Evolutionary conservation across 768 basidiomycete species (phyloP), one percentile per base, ranked within the genome.

Genomic region (Leccinum rimulosum): DNA sequence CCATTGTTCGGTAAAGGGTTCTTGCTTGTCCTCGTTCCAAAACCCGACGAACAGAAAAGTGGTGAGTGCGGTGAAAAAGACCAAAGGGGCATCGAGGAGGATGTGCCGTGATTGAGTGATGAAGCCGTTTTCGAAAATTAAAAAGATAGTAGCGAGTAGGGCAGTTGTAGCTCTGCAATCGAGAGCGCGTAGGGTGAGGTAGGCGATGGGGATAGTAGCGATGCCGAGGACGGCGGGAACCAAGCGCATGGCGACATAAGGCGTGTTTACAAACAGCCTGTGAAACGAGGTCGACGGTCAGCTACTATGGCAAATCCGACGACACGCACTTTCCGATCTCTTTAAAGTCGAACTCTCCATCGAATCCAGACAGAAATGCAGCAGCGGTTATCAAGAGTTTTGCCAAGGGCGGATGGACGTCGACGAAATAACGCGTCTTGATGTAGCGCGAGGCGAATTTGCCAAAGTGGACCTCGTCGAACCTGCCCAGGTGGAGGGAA

Each of bases 391-490:
- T 95, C 54, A 99, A 79, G 28, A 99, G 80, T 68, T 98, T 99
- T 7, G 97, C 97, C 17, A 99, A 79, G 4, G 97, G 97, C 1
- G 97, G 97, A 69, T 99, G 97, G 2, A 99, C 96, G 72, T 99
- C 97, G 68, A 91, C 88, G 68, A 90, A 94, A 73, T 93, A 95
- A 63, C 87, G 83, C 40, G 89, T 88, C 79, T 92, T 92, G 80
- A 98, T 91, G 70, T 98, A 98, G 70, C 91, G 91, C 50, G 84
- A 81, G 6, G 96, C 94, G 70, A 98, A 98, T 73, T 97, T 97
- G 60, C 96, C 96, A 73, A 98, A 98, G 72, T 98, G 96, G 0
- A 98, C 96, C 73, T 98, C 96, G 71, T 98, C 96, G 73, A 98
- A 98, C 47, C 95, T 97, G 66, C 25, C 25, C 61, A 3, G 49